phyloP scores from a whole-genome alignment of 2,329 filamentous ascomycete species.

The Mycosphaerella arachidis region DNA sequence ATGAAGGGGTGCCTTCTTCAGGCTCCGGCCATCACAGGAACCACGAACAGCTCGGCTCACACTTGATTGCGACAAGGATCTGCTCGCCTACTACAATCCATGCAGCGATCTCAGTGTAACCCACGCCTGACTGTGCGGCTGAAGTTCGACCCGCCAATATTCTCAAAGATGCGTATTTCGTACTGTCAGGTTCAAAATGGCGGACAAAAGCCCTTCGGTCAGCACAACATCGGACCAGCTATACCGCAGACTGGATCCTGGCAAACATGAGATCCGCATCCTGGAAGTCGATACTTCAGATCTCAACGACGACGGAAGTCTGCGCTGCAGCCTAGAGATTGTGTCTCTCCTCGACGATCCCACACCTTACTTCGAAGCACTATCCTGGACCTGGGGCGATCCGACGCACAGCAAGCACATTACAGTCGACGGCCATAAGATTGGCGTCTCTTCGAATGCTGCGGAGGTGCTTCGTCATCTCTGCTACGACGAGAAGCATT shows the following conservation, averaged over 20 bases:
- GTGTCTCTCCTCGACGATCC: not conserved
- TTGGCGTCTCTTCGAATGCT: not conserved
- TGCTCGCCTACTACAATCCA: not conserved
- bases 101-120: not conserved
- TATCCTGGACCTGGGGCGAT: slow-evolving; percentile 12
- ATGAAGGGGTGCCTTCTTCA: not conserved
- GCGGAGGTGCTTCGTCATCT: not conserved
- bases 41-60: not conserved
- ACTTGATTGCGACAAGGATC: not conserved
- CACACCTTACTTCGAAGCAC: slow-evolving; percentile 3
- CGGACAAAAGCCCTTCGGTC: not conserved
- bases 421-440: not conserved
- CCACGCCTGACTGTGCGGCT: too few relatives aligned
- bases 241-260: not conserved
- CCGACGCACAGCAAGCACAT: not conserved
- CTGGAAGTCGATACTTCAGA: not conserved
- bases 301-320: not conserved
- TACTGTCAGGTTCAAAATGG: too few relatives aligned
- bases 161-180: too few relatives aligned
- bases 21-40: not conserved
- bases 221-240: not conserved
- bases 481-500: slow-evolving; percentile 5
- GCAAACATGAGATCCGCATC: not conserved
- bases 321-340: not conserved
- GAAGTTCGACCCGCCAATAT: too few relatives aligned